These are phyloP conservation scores for Carex littledalei DNA, from an alignment of 176 grass and related monocot genomes.

Conservation along the genomic window DNA sequence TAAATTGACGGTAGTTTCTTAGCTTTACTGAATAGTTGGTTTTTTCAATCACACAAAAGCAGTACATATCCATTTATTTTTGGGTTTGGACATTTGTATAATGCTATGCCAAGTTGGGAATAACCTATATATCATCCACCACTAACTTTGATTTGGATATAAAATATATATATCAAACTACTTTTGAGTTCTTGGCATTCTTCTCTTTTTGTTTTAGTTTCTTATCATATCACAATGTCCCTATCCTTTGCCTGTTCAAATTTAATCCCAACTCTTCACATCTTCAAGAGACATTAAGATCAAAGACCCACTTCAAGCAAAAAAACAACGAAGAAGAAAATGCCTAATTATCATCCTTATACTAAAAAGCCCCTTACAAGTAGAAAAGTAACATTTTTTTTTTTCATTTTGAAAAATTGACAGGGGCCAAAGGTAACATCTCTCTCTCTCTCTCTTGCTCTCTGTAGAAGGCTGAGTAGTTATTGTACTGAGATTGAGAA, in stretches of 20 bases:
- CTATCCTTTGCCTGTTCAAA: slow-evolving; percentile 28
- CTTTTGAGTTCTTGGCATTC: slow-evolving; percentile 20
- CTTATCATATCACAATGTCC: slow-evolving; percentile 40
- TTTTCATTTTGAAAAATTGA: slow-evolving; percentile 24
- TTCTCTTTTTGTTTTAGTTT: slow-evolving; percentile 34
- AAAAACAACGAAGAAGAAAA: not conserved
- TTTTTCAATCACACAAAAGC: slow-evolving; percentile 24
- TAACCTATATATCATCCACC: slow-evolving; percentile 14
- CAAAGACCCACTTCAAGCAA: slow-evolving; percentile 27
- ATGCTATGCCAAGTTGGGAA: slow-evolving; percentile 13
- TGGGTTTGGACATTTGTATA: slow-evolving; percentile 8
- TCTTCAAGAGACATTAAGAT: slow-evolving; percentile 55
- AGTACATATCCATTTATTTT: slow-evolving; percentile 19
- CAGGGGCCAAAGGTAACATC: slow-evolving; percentile 29
- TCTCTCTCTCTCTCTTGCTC: slow-evolving; percentile 27
- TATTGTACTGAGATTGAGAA: slow-evolving; percentile 47
- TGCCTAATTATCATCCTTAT: slow-evolving; percentile 14
- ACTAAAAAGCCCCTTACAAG: not conserved
- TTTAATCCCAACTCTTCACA: slow-evolving; percentile 44
- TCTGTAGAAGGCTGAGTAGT: slow-evolving; percentile 50
- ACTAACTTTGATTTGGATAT: slow-evolving; percentile 13
- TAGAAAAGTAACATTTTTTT: slow-evolving; percentile 10
- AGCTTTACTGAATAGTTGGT: slow-evolving; percentile 9
- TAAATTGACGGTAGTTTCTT: too few relatives aligned
- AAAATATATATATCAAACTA: slow-evolving; percentile 15